Evolutionary conservation across 148 eudicot genomes (phyloP).

Genomic region (Selenicereus undatus): DNA sequence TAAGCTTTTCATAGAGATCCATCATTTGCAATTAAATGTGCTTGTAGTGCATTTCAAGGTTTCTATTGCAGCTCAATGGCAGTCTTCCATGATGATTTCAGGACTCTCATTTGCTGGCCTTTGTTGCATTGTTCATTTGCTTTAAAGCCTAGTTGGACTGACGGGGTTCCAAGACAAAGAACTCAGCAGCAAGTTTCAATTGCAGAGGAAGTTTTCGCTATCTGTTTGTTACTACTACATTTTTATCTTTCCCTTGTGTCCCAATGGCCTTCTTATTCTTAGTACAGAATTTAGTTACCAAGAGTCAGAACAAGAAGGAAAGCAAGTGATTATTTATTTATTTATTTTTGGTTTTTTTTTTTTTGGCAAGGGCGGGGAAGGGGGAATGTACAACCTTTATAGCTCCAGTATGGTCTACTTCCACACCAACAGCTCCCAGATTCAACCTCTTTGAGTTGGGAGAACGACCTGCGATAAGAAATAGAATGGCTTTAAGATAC

Average conservation of each 20-base stretch:
- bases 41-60: background rate
- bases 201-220: background rate
- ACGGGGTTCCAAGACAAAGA: background rate
- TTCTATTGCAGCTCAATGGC: background rate
- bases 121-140: background rate
- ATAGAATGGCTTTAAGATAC: background rate
- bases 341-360: too few relatives aligned
- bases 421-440: constrained; percentile 77
- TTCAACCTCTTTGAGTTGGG: constrained; percentile 89
- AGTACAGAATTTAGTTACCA: background rate
- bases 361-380: background rate
- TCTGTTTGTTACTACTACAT: too few relatives aligned
- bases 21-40: background rate
- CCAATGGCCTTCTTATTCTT: background rate
- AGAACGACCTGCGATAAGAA: constrained; percentile 55
- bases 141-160: background rate
- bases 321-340: background rate
- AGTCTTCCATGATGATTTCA: background rate
- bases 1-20: background rate
- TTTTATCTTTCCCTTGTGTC: background rate
- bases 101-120: background rate
- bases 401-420: constrained; percentile 66
- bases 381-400: constrained; percentile 49
- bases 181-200: background rate
- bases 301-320: background rate